Evolutionary conservation across 2,329 filamentous ascomycete species (phyloP).

Genomic region (Fusarium piperis): DNA sequence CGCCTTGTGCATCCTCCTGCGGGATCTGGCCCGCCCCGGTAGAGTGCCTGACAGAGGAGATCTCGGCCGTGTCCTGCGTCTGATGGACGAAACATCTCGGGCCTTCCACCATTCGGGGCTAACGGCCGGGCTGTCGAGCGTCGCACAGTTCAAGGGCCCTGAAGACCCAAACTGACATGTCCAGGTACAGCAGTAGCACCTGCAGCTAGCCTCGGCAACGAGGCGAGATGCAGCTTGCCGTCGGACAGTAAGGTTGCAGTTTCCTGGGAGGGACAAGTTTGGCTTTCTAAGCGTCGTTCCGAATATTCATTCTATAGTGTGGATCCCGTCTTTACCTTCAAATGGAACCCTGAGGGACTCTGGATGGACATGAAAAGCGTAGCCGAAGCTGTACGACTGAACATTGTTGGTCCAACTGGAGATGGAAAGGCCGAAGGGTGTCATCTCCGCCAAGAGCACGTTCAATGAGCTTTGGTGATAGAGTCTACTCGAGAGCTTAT

Average conservation of each 20-base stretch:
- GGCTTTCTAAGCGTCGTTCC: not conserved
- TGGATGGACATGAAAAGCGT: not conserved
- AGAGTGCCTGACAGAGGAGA: constrained; percentile 6
- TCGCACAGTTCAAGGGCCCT: constrained; percentile 6
- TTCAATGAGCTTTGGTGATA: not conserved
- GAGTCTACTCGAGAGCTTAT: not conserved
- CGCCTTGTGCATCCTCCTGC: constrained; percentile 12
- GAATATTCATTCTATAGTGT: not conserved
- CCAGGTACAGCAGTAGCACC: constrained; percentile 8
- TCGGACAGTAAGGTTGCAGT: constrained; percentile 2
- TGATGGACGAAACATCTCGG: constrained; percentile 9
- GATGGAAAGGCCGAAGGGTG: not conserved
- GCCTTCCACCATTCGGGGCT: constrained; percentile 18
- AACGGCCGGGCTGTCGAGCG: constrained; percentile 13
- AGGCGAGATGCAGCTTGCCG: constrained; percentile 33
- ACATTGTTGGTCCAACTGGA: not conserved
- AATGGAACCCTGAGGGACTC: not conserved
- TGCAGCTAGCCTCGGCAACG: constrained; percentile 35
- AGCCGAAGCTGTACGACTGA: not conserved
- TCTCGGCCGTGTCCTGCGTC: constrained; percentile 11
- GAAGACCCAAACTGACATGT: constrained; percentile 4
- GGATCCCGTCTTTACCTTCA: not conserved
- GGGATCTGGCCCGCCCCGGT: constrained; percentile 16
- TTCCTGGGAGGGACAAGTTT: not conserved
- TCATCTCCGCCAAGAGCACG: not conserved